Base-by-base conservation (phyloP, 805 yeast genomes). In the Candida awuae region DNA sequence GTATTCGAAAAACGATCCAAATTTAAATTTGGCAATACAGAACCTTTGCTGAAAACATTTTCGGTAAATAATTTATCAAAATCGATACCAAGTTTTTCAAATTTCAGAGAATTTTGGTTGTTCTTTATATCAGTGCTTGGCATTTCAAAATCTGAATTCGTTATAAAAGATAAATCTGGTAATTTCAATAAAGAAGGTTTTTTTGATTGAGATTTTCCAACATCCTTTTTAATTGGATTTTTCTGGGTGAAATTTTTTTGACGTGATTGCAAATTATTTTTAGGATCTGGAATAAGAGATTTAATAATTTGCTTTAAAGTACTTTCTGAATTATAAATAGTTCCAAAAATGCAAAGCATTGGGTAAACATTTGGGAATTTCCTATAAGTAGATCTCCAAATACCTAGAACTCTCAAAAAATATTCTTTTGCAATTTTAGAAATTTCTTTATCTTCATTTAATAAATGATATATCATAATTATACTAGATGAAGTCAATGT, bases 391-490 rank as follows among this genome's bases (percentile, higher is more conserved):
- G 54, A 59, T 17, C 52, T 51, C 52, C 71, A 51, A 9, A 70
- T 62, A 21, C 53, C 36, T 8, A 56, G 29, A 14, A 52, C 46
- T 32, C 41, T 48, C 5, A 48, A 30, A 23, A 54, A 49, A n/a
- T 52, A 47, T 6, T 48, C 49, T 19, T 47, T 43, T 2, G 62
- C 52, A 17, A 56, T 48, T 19, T 46, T 39, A 1, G 54, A 41
- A 13, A 57, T 40, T 19, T 41, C 45, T 42, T 47, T 35, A 42
- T 57, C 59, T 25, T 49, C 47, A 42, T 56, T 56, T 27, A 45
- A 44, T 29, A 75, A 67, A 59, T 82, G 88, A 56, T 80, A 80
- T n/a, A 79, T 63, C 58, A 83, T 72, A 66, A 83, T 76, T 46
- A 79, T 66, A 43, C 79, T 65, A 2, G 88, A 80, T 21, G 79